A percentile compares a stretch with the other conserved stretches of the same genome.
These are phyloP conservation scores for Avena sativa DNA, from an alignment of 176 grass and related monocot species.

Conservation along the genomic window DNA sequence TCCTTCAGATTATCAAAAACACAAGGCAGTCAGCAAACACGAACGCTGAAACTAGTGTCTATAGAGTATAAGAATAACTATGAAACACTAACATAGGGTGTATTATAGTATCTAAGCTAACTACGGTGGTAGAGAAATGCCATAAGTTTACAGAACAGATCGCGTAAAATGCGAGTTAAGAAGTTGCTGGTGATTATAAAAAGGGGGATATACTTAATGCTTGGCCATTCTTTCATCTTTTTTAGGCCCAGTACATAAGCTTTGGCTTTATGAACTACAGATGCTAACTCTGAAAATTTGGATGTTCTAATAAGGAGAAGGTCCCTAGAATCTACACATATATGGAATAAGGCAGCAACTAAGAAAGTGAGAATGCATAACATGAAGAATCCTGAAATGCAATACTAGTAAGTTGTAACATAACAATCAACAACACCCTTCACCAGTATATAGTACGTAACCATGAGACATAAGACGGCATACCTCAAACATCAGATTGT, in stretches of 20 bases:
- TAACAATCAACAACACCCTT: slow-evolving; percentile 4
- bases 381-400: background rate
- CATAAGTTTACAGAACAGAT: slow-evolving; percentile 3
- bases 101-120: background rate
- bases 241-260: background rate
- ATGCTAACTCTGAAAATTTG: slow-evolving; percentile 12
- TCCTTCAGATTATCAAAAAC: slow-evolving; percentile 60
- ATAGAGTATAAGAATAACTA: slow-evolving; percentile 6
- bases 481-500: slow-evolving; percentile 99
- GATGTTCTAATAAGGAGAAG: slow-evolving; percentile 32
- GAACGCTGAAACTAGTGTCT: background rate
- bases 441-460: background rate
- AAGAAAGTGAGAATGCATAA: slow-evolving; percentile 10
- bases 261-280: slow-evolving; percentile 3
- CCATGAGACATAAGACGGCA: slow-evolving; percentile 35
- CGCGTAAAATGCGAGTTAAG: slow-evolving; percentile 14
- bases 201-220: background rate
- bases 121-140: background rate
- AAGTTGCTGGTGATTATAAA: background rate
- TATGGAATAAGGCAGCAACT: background rate
- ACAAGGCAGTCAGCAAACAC: slow-evolving; percentile 31
- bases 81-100: background rate
- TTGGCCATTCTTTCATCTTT: background rate
- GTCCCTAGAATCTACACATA: slow-evolving; percentile 23
- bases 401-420: slow-evolving; percentile 12